Evolutionary conservation across 2,329 filamentous ascomycete genomes (phyloP), one percentile per base, ranked within the genome.

Genomic region (Pseudocercospora pini-densiflorae): DNA sequence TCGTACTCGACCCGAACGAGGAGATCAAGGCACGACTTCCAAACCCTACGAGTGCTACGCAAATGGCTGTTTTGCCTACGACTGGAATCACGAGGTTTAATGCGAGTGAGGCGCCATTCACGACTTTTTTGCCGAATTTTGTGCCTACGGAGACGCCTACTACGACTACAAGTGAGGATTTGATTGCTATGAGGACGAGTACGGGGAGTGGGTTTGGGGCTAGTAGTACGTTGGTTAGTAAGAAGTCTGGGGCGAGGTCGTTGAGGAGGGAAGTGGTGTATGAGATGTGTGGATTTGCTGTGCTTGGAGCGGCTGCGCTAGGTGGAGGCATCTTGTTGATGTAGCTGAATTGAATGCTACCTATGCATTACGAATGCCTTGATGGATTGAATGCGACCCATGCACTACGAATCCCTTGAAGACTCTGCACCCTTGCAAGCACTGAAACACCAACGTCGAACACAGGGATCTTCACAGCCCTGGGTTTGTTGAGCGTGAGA

Each of bases 1-100:
- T 80, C 9, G 82, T 85, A 7, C 77, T 86, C 31, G 85, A 83
- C 72, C 83, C 82, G 1, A 74, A 81, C 43, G 78, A 74, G 3
- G 65, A 9, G 2, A 3, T 36, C 3, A 12, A 77, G 14, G 70
- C 70, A 2, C 77, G 73, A 2, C 67, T 70, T 19, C 83, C 82
- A 0, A 77, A 84, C 55, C 78, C 80, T 6, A 75, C 73, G 2
- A 68, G 76, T 1, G 73, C 72, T 24, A 78, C 76, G 3, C 78
- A 82, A 45, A 69, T 73, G 10, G 78, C 81, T 5, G 79, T 75
- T 0, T 36, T 71, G 49, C 66, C 67, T 21, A 68, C 69, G n/a
- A 62, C 62, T 43, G 57, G 51, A 10, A 27, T 43, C 6, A 43
- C 16, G 21, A 55, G 29, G 14, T 63, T 69, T 40, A 68, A 68